Evolutionary conservation across 2,329 filamentous ascomycete species (phyloP).

Genomic region (Microdochium trichocladiopsis): DNA sequence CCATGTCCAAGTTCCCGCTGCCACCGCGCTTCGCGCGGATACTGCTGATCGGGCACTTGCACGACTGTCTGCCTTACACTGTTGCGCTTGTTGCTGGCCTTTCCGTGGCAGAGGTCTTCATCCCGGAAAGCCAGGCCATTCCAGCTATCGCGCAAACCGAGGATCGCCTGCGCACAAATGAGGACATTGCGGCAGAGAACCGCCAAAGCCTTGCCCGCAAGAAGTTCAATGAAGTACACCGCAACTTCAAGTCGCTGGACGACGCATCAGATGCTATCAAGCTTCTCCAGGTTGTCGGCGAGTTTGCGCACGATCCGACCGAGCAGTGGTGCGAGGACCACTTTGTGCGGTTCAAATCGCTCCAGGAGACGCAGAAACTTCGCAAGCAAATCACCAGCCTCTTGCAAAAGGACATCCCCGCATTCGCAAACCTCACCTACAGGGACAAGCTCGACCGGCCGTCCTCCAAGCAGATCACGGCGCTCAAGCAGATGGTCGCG

Average conservation of each 20-base stretch:
- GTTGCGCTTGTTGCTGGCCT: conserved; percentile 84
- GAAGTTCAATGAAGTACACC: conserved; percentile 63
- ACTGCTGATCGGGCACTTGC: conserved; percentile 76
- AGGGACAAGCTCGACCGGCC: conserved; percentile 51
- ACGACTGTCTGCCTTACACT: conserved; percentile 77
- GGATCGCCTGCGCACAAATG: conserved; percentile 45
- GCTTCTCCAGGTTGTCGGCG: conserved; percentile 78
- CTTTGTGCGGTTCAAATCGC: conserved; percentile 81
- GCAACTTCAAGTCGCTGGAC: conserved; percentile 73
- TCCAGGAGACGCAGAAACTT: conserved; percentile 80
- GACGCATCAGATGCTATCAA: conserved; percentile 84
- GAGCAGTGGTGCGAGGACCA: conserved; percentile 73
- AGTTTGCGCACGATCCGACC: conserved; percentile 68
- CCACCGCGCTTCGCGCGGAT: conserved; percentile 89
- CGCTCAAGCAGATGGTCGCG: conserved; percentile 85
- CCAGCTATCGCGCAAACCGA: conserved; percentile 40
- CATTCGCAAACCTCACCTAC: conserved; percentile 49
- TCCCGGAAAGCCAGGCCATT: conserved; percentile 73
- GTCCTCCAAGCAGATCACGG: conserved; percentile 62
- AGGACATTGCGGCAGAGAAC: conserved; percentile 66
- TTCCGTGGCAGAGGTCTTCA: conserved; percentile 81
- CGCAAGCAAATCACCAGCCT: conserved; percentile 77
- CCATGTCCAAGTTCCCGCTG: conserved; percentile 83
- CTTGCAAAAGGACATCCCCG: conserved; percentile 66
- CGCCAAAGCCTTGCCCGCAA: conserved; percentile 56